Base-by-base conservation (phyloP, 176 grass and related monocot genomes). In the Paspalum vaginatum region DNA sequence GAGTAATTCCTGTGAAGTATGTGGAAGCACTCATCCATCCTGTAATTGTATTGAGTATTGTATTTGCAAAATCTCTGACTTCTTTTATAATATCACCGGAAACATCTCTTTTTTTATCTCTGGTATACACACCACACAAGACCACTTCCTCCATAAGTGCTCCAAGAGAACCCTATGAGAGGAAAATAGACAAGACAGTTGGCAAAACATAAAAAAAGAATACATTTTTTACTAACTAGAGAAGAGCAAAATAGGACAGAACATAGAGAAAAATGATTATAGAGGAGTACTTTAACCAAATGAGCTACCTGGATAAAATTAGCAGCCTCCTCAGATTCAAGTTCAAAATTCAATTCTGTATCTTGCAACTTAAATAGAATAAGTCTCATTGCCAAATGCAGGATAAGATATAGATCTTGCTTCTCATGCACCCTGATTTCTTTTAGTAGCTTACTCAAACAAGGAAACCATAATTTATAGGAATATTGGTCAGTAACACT, bases 401-500 rank as follows among this genome's bases (percentile, higher is more conserved):
- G 64, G 53, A 81, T 80, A 69, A 25, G 74, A 78, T 85, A 75
- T 38, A 81, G 72, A 58, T 38, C 76, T 81, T 93, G 78, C 48
- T 60, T 84, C 53, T 84, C 79, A 68, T 89, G 83, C 38, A 76
- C 53, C 78, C 83, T 85, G 48, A 91, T 84, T 81, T 91, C 84
- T 80, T 93, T 53, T 48, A 94, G 78, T 70, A 98, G 65, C 59
- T 89, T 98, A 79, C 86, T 87, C 51, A 98, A 90, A 83, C 86
- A 95, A 84, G 90, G 88, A 88, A 98, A 89, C 95, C 95, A 98
- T 70, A 93, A 79, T 79, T 85, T 94, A 83, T 89, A 94, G 14
- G 92, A 91, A 85, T 84, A 94, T 46, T 94, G 90, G 61, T 83
- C 70, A 10, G 69, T 87, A 25, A 94, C 56, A 83, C 89, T 85